Percentiles rank a stretch among this genome's conserved stretches.
Evolutionary conservation across 2,329 filamentous ascomycete genomes (phyloP).

Genomic region (Xenoacremonium recifei): DNA sequence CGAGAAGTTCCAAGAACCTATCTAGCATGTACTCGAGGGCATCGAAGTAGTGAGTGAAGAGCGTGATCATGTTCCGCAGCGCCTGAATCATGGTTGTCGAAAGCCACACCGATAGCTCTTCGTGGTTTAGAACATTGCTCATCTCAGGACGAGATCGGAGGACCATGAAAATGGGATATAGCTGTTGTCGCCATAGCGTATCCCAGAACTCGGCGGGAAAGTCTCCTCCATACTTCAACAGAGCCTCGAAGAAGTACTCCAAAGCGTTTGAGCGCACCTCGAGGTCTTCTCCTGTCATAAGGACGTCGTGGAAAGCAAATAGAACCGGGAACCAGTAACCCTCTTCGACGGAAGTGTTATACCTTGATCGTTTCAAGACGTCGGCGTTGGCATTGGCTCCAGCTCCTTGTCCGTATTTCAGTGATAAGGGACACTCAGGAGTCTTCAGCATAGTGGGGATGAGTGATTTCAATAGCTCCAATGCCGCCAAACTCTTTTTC

Average conservation of each 20-base stretch:
- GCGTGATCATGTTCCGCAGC: slow-evolving; percentile 93
- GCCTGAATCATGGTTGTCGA: slow-evolving; percentile 99
- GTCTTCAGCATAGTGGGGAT: slow-evolving; percentile 94
- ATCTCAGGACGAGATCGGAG: slow-evolving; percentile 95
- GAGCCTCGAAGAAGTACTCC: slow-evolving; percentile 93
- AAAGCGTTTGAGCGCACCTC: slow-evolving; percentile 90
- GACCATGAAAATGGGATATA: slow-evolving; percentile 99
- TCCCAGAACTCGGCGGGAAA: slow-evolving; percentile 98
- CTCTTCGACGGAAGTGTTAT: slow-evolving; percentile 86
- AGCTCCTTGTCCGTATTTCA: slow-evolving; percentile 46
- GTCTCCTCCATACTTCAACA: slow-evolving; percentile 85
- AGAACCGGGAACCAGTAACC: slow-evolving; percentile 98
- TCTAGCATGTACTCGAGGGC: slow-evolving; percentile 97
- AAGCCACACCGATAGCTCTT: slow-evolving; percentile 96
- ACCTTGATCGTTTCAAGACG: slow-evolving; percentile 55
- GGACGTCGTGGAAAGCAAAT: slow-evolving; percentile 96
- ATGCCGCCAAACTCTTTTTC: slow-evolving; percentile 94
- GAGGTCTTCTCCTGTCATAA: slow-evolving; percentile 98
- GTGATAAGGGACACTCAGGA: slow-evolving; percentile 88
- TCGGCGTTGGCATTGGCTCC: slow-evolving; percentile 43
- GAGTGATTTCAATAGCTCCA: slow-evolving; percentile 90
- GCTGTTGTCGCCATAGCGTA: slow-evolving; percentile 91
- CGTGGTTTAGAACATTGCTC: slow-evolving; percentile 91
- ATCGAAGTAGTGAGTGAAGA: slow-evolving; percentile 98
- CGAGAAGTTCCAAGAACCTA: slow-evolving; percentile 90